A percentile compares a stretch with the other conserved stretches of the same genome.
Evolutionary conservation across 352 stramenopile genomes (phyloP).

Genomic region (Phytophthora quininea): DNA sequence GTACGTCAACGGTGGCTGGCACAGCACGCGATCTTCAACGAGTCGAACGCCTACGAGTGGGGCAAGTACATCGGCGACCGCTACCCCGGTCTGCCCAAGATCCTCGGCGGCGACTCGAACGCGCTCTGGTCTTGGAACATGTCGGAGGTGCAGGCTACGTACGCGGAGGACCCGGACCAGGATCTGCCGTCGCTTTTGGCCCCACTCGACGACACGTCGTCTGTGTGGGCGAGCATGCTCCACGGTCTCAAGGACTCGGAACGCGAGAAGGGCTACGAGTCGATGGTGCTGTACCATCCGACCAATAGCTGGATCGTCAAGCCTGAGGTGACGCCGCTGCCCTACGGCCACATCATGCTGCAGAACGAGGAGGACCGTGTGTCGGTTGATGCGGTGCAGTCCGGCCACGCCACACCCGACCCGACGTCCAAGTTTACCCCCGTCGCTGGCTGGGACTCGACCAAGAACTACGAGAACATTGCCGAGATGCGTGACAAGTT

Average conservation of each 20-base stretch:
- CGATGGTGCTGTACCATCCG: constrained; percentile 24
- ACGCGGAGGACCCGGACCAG: constrained; percentile 11
- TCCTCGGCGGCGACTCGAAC: constrained; percentile 28
- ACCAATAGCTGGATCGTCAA: constrained; percentile 12
- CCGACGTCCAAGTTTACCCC: constrained; percentile 10
- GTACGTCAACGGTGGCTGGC: constrained; percentile 15
- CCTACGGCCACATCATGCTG: constrained; percentile 24
- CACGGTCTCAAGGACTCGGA: constrained; percentile 18
- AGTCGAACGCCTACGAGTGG: constrained; percentile 16
- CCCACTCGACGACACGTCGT: constrained; percentile 24
- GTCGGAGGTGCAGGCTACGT: constrained; percentile 7
- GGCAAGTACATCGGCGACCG: constrained; percentile 16
- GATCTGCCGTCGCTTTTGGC: constrained; percentile 11
- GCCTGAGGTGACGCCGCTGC: constrained; percentile 17
- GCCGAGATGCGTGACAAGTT: constrained; percentile 9
- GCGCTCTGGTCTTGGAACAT: constrained; percentile 21
- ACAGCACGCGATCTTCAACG: constrained; percentile 22
- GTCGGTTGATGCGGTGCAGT: constrained; percentile 16
- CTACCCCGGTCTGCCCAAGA: constrained; percentile 27
- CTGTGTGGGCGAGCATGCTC: constrained; percentile 25
- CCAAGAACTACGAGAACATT: constrained; percentile 14
- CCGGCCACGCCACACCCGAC: constrained; percentile 12
- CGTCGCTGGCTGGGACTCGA: not conserved
- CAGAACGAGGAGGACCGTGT: constrained; percentile 20
- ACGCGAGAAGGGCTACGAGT: constrained; percentile 14